phyloP scores from a whole-genome alignment of 2,329 filamentous ascomycete species.

The Bipolaris sorokiniana region DNA sequence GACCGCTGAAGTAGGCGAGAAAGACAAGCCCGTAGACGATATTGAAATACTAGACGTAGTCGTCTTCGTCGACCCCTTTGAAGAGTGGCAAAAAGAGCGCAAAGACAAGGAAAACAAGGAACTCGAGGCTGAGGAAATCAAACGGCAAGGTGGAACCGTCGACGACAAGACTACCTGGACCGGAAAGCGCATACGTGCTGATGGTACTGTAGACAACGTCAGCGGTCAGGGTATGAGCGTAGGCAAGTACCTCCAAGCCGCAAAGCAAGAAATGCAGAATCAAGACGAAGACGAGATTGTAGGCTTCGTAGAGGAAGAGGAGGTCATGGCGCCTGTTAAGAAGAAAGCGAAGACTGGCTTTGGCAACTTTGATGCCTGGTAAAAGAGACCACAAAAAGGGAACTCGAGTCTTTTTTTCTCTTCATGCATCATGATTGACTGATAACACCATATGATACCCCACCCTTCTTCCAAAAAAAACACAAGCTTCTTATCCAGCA shows the following conservation, averaged over 20 bases:
- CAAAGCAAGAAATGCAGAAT: constrained; percentile 48
- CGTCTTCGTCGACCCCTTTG: constrained; percentile 92
- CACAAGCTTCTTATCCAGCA: no score
- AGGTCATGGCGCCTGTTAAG: constrained; percentile 66
- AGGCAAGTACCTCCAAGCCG: constrained; percentile 83
- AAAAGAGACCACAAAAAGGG: neutral
- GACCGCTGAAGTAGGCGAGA: constrained; percentile 71
- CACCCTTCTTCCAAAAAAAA: neutral
- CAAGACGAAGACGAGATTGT: constrained; percentile 64
- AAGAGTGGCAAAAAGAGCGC: constrained; percentile 80
- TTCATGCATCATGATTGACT: neutral
- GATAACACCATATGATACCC: constrained; percentile 3
- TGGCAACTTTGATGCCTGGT: constrained; percentile 96
- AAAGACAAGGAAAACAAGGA: constrained; percentile 63
- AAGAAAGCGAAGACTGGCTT: constrained; percentile 86
- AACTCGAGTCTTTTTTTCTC: neutral
- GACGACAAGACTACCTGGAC: constrained; percentile 96
- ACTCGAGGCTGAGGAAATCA: constrained; percentile 67
- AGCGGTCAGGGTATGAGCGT: constrained; percentile 62
- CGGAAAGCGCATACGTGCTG: constrained; percentile 80
- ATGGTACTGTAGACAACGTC: constrained; percentile 63
- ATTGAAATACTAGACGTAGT: constrained; percentile 82
- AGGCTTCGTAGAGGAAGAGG: constrained; percentile 69
- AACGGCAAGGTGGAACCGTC: constrained; percentile 72
- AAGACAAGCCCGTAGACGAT: constrained; percentile 77